Percentiles rank a stretch among this genome's conserved stretches.
Conservation (phyloP, 805 yeast species). For the Yamadazyma nakazawae region DNA sequence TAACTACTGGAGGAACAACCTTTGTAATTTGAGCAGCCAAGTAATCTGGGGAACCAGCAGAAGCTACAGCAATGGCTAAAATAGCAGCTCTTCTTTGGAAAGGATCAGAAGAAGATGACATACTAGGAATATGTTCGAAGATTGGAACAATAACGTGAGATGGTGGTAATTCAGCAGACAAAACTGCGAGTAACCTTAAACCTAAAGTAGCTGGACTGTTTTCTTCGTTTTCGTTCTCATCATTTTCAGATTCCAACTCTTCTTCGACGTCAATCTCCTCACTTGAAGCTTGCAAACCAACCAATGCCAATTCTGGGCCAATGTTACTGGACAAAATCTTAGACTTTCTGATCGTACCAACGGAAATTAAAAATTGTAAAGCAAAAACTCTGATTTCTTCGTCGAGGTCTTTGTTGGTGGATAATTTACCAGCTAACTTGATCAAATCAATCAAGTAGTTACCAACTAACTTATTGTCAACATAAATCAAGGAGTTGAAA, state of each 20-base stretch:
- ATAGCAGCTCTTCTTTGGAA: constrained; percentile 86
- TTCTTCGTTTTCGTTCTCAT: constrained; percentile 92
- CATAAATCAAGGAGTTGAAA: constrained; percentile 71
- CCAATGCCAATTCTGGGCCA: constrained; percentile 74
- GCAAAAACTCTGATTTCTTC: constrained; percentile 83
- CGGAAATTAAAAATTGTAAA: constrained; percentile 76
- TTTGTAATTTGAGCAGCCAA: constrained; percentile 71
- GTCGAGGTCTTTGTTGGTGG: constrained; percentile 61
- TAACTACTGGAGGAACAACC: constrained; percentile 66
- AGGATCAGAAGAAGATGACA: constrained; percentile 56
- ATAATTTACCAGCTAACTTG: constrained; percentile 71
- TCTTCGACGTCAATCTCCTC: constrained; percentile 75
- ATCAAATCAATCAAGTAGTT: constrained; percentile 66
- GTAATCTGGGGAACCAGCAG: constrained; percentile 93
- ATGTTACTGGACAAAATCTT: constrained; percentile 76
- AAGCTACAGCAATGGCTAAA: constrained; percentile 75
- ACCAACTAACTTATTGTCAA: constrained; percentile 78
- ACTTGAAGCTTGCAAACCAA: constrained; percentile 73
- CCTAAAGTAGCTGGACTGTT: constrained; percentile 75
- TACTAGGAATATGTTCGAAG: constrained; percentile 56
- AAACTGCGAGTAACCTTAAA: constrained; percentile 70
- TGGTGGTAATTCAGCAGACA: constrained; percentile 86
- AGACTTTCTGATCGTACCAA: constrained; percentile 74
- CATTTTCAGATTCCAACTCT: constrained; percentile 75
- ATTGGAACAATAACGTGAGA: constrained; percentile 84